phyloP scores from a whole-genome alignment of 2,329 filamentous ascomycete species.

The Xylaria sp. region DNA sequence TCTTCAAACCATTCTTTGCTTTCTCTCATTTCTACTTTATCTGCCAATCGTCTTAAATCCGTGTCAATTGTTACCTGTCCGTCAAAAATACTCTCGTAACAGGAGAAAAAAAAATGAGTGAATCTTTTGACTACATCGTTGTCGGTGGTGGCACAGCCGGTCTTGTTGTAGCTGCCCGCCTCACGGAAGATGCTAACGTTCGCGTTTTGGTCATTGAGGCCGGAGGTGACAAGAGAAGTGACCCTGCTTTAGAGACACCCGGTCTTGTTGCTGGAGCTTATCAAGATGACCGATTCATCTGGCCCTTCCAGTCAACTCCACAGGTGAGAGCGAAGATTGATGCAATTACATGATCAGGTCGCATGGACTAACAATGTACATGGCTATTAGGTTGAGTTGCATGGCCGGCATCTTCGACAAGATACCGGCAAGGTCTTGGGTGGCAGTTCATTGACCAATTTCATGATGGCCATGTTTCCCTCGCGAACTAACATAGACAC shows the following conservation, averaged over 20 bases:
- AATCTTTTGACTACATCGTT: conserved; percentile 53
- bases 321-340: conserved; percentile 36
- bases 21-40: not conserved
- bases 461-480: conserved; percentile 35
- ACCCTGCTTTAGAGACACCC: conserved; percentile 46
- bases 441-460: conserved; percentile 39
- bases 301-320: conserved; percentile 46
- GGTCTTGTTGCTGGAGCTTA: conserved; percentile 39
- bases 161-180: conserved; percentile 52
- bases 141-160: conserved; percentile 58
- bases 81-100: not conserved
- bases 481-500: conserved; percentile 30
- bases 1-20: not conserved
- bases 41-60: not conserved
- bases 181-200: conserved; percentile 45
- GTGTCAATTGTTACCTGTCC: not conserved
- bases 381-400: conserved; percentile 32
- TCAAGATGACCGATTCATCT: conserved; percentile 45
- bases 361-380: conserved; percentile 12
- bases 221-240: conserved; percentile 42
- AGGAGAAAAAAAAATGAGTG: conserved; percentile 33
- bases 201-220: conserved; percentile 50
- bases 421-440: conserved; percentile 44
- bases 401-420: conserved; percentile 42
- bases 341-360: not conserved